Evolutionary conservation across 1,284 basidiomycete species (phyloP), one percentile per base, ranked within the genome.

Genomic region (Amylostereum areolatum): DNA sequence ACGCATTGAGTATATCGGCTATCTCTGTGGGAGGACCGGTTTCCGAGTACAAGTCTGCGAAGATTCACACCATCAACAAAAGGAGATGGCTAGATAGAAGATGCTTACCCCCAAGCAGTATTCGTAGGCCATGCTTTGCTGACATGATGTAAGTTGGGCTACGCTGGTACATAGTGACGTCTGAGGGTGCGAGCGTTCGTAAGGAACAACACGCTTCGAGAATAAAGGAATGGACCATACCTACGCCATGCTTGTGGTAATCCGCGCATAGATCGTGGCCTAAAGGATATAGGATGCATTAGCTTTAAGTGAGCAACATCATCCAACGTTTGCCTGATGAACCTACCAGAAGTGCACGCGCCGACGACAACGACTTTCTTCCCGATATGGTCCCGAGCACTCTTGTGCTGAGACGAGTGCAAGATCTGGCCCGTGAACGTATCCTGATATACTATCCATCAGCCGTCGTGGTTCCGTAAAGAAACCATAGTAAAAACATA

Each of bases 161-260:
- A 28, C 84, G 72, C 62, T 87, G 85, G 52, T 77, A 75, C 67
- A 85, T 78, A 3, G 81, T 83, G 3, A 81, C 73, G 43, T 78
- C 77, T 77, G 35, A 32, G 30, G 35, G 33, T 27, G 10, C 12
- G 18, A 48, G 48, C 11, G 10, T 27, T 39, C 31, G 29, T 33
- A 31, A 28, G 42, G 29, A 11, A 28, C 28, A 31, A 40, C 18
- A 46, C 18, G 18, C 18, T n/a, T 8, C 5, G 30, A 18, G 28
- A 9, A 10, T 39, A 39, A 43, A 36, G 28, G 18, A 34, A 4
- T 11, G 11, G 24, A 45, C 3, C 28, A 33, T 55, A 65, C 75
- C 71, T 12, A 72, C 68, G 33, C 73, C 75, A 49, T 75, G 66
- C 27, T 73, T 64, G 18, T 62, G 66, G 48, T 74, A 70, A 55